Evolutionary conservation across 805 yeast species (phyloP).

Genomic region (Saccharomycopsis fibuligera): DNA sequence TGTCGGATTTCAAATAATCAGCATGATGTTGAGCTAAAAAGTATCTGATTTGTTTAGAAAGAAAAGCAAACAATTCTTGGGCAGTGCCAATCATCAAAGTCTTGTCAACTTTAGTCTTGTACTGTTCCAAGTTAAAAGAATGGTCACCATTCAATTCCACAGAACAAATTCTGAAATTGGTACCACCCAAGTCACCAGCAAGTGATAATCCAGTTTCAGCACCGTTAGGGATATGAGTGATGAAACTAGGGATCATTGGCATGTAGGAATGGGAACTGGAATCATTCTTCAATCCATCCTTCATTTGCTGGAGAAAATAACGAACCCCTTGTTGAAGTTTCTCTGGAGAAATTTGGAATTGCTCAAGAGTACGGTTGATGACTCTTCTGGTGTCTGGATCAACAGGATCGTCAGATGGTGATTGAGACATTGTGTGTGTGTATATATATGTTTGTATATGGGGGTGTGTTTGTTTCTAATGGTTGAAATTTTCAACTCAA

Average conservation of each 20-base stretch:
- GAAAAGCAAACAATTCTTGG: conserved; percentile 62
- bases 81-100: conserved; percentile 65
- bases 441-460: no score
- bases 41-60: conserved; percentile 62
- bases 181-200: conserved; percentile 95
- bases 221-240: conserved; percentile 81
- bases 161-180: conserved; percentile 92
- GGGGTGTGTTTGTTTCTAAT: no score
- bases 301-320: conserved; percentile 55
- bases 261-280: conserved; percentile 36
- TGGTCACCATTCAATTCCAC: conserved; percentile 71
- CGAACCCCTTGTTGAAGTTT: conserved; percentile 42
- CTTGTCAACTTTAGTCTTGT: conserved; percentile 72
- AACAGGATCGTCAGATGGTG: conserved; percentile 1
- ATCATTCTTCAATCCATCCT: conserved; percentile 46
- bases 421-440: no score
- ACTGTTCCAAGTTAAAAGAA: conserved; percentile 69
- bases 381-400: conserved; percentile 9
- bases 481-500: no score
- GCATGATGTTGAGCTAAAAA: conserved; percentile 65
- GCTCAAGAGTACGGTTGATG: conserved; percentile 33
- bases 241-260: conserved; percentile 93
- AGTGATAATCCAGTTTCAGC: conserved; percentile 73
- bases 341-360: conserved; percentile 38
- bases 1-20: conserved; percentile 7